Percentiles rank a stretch among this genome's conserved stretches.
Conservation (phyloP, 345 rosid genomes). For the Pugionium cornutum region DNA sequence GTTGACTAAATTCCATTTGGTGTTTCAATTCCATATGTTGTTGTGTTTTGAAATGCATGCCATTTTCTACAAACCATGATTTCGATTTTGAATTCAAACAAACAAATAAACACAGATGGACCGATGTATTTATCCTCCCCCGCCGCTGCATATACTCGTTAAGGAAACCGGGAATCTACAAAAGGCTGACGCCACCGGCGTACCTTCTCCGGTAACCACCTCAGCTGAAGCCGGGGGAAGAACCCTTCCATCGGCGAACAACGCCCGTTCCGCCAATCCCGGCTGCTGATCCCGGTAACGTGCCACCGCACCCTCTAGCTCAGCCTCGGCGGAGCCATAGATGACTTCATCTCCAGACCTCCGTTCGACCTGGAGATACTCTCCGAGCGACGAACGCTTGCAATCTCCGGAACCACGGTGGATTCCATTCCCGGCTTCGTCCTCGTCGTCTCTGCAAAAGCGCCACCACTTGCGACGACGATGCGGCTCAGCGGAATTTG, state of each 20-base stretch:
- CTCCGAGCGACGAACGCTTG: conserved; percentile 77
- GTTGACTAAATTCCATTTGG: conserved; percentile 10
- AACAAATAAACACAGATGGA: background rate
- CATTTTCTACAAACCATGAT: conserved; percentile 4
- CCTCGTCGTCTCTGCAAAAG: conserved; percentile 65
- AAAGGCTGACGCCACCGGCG: conserved; percentile 44
- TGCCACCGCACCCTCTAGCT: conserved; percentile 53
- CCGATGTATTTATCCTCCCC: conserved; percentile 37
- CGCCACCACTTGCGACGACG: conserved; percentile 76
- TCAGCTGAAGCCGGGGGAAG: conserved; percentile 60
- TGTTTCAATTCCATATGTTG: background rate
- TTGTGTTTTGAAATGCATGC: conserved; percentile 1
- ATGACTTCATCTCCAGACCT: conserved; percentile 69
- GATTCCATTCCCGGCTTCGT: conserved; percentile 4
- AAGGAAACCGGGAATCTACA: conserved; percentile 77
- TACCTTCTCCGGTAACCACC: conserved; percentile 40
- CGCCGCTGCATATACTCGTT: conserved; percentile 72
- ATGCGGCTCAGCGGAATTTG: conserved; percentile 45
- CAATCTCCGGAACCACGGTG: conserved; percentile 34
- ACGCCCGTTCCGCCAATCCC: conserved; percentile 48
- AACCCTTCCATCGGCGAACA: conserved; percentile 84
- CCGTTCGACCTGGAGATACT: conserved; percentile 86
- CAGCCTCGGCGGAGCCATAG: conserved; percentile 53
- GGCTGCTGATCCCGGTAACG: conserved; percentile 33
- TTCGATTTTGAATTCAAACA: background rate